phyloP scores from a whole-genome alignment of 768 basidiomycete genomes.

The Gelatoporia subvermispora region DNA sequence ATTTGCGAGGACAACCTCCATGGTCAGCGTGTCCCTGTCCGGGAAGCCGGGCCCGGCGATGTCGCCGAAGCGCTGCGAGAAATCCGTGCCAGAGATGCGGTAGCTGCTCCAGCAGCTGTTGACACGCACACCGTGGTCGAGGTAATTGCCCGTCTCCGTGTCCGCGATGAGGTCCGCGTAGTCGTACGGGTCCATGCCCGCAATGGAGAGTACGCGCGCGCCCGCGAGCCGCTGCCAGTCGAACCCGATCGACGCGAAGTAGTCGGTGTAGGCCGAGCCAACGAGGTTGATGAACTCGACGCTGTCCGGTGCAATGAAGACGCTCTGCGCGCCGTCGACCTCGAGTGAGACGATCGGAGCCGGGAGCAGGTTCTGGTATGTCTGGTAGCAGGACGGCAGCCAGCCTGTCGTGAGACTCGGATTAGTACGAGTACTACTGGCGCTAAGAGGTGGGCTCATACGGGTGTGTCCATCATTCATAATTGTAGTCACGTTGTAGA shows the following conservation, averaged over 20 bases:
- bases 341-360: slow-evolving; percentile 51
- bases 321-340: slow-evolving; percentile 36
- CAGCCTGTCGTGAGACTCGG: slow-evolving; percentile 34
- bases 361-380: slow-evolving; percentile 43
- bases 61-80: slow-evolving; percentile 55
- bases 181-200: slow-evolving; percentile 45
- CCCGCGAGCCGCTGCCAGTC: slow-evolving; percentile 60
- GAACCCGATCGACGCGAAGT: slow-evolving; percentile 41
- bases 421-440: neutral
- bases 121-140: slow-evolving; percentile 59
- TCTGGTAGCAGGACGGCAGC: slow-evolving; percentile 49
- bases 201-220: slow-evolving; percentile 50
- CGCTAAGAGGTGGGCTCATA: slow-evolving; percentile 20
- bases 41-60: slow-evolving; percentile 51
- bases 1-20: slow-evolving; percentile 42
- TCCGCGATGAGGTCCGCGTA: slow-evolving; percentile 54
- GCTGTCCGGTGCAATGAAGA: slow-evolving; percentile 52
- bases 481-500: slow-evolving; percentile 50
- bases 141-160: slow-evolving; percentile 58
- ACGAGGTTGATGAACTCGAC: slow-evolving; percentile 45
- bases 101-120: slow-evolving; percentile 62
- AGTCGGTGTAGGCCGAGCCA: slow-evolving; percentile 40
- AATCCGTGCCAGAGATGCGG: slow-evolving; percentile 33
- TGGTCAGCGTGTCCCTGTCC: slow-evolving; percentile 39
- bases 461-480: slow-evolving; percentile 67